Base-by-base conservation (phyloP, 1,139 yeast genomes). In the Suhomyces yuchorum region DNA sequence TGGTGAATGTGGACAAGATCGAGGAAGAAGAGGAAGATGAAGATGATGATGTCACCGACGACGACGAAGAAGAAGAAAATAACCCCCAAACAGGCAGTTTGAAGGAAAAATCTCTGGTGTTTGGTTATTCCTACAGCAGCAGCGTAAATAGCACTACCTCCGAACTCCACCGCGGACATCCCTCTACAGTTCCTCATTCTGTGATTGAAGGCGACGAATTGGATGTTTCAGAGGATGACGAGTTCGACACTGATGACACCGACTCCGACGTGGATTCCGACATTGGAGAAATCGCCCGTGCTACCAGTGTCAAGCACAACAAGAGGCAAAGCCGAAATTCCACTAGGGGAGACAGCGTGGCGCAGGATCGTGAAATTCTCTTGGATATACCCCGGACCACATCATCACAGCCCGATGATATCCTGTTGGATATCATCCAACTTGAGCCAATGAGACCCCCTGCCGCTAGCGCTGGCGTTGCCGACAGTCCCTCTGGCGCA, bases 1-100 rank as follows among this genome's bases (percentile, higher is more conserved):
- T 86, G 53, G 85, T 87, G 23, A 77, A 80, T 46, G 81, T 84
- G 14, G 78, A 73, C 38, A 70, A 77, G 49, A 78, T 78, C 48
- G 77, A 71, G 30, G 82, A 78, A 57, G 80, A 73, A 46, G 77
- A 78, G 36, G 82, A 73, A 55, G 80, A 75, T 22, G 71, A 66
- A 26, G 67, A 66, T 9, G 67, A 63, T 8, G 65, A 58, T 5
- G 65, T 57, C 15, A 63, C 56, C 17, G 55, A 49, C 12, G 52
- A 45, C 7, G 61, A 57, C 1, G 62, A 59, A 4, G 60, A 53
- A 9, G 43, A 38, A 11, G 41, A 44, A 7, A 34, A 36, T 7
- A 24, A 40, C 9, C 18, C 34, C 17, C 34, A 40, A 24, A 34
- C 22, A 22, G 32, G 18, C 38, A 28, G 39, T 8, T 23, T 22